These are phyloP conservation scores for Acer saccharum DNA, from an alignment of 345 rosid genomes.

Conservation along the genomic window DNA sequence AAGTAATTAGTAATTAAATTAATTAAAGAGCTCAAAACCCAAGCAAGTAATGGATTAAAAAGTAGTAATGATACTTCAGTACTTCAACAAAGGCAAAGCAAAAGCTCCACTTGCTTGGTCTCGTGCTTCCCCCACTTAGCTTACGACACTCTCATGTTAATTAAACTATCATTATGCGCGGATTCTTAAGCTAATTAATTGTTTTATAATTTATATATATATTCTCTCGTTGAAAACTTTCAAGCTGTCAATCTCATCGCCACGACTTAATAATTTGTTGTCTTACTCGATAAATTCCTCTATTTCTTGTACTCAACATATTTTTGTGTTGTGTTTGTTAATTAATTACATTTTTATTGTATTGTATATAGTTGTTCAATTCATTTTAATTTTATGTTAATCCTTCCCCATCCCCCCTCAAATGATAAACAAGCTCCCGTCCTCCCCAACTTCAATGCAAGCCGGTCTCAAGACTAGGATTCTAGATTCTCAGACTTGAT, in stretches of 20 bases:
- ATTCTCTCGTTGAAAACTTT: constrained; percentile 5
- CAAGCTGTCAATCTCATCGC: constrained; percentile 24
- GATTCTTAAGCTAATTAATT: background rate
- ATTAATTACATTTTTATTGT: too few relatives aligned
- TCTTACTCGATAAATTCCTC: background rate
- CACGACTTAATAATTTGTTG: constrained; percentile 1
- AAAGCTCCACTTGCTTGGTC: constrained; percentile 44
- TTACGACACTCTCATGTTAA: constrained; percentile 21
- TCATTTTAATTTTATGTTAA: background rate
- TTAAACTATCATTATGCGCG: constrained; percentile 10
- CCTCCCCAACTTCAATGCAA: too few relatives aligned
- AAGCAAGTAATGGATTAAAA: constrained; percentile 25
- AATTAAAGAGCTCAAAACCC: constrained; percentile 40
- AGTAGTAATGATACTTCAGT: background rate
- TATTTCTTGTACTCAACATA: background rate
- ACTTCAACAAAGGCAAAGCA: constrained; percentile 31
- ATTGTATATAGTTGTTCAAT: background rate
- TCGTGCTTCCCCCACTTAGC: constrained; percentile 51
- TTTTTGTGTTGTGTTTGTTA: background rate
- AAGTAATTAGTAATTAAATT: too few relatives aligned
- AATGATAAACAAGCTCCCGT: too few relatives aligned
- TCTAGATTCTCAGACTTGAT: too few relatives aligned
- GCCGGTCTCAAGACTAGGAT: too few relatives aligned
- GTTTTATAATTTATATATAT: constrained; percentile 10
- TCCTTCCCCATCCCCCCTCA: too few relatives aligned